Evolutionary conservation across 2,329 filamentous ascomycete genomes (phyloP), one percentile per base, ranked within the genome.

Genomic region (Fusarium siculi): DNA sequence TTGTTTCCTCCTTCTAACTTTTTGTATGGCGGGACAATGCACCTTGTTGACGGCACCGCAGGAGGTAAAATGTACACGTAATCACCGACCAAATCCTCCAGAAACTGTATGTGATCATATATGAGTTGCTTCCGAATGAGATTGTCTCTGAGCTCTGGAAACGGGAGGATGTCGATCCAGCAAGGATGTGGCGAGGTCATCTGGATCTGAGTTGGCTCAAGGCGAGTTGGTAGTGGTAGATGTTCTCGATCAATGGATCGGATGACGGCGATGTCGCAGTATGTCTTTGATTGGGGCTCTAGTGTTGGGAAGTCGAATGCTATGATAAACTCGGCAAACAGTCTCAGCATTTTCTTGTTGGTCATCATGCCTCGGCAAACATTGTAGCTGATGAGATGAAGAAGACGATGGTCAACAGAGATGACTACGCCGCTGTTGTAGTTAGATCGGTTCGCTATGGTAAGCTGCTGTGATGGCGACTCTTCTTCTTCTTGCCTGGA

Each of bases 81-180:
- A 21, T 67, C 53, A 14, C 72, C 68, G 4, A 74, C 21, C 1
- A 70, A 18, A 50, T 72, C 65, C 7, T 50, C 28, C 18, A 72
- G 21, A n/a, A 74, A 65, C 5, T 66, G 39, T 4, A 36, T 18
- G n/a, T 75, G 72, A 23, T 69, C 25, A 10, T 73, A 73, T 11
- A 10, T 32, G 15, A 44, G 14, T 36, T 75, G 69, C 9, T 40
- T 37, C 2, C 43, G 49, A 16, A 75, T 68, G 2, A 75, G 44
- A n/a, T 69, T 75, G 19, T 75, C 59, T n/a, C 72, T 42, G 1
- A 75, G 39, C 10, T 66, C 42, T 14, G 70, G 66, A 5, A 71
- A 75, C 1, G 69, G 73, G 6, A 75, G 15, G 7, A 59, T 34
- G 19, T 71, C 66, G 11, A 75, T 71, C 70, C 70, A 75, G 14